Evolutionary conservation across 768 basidiomycete genomes (phyloP), one percentile per base, ranked within the genome.

Genomic region (Hydnomerulius pinastri): DNA sequence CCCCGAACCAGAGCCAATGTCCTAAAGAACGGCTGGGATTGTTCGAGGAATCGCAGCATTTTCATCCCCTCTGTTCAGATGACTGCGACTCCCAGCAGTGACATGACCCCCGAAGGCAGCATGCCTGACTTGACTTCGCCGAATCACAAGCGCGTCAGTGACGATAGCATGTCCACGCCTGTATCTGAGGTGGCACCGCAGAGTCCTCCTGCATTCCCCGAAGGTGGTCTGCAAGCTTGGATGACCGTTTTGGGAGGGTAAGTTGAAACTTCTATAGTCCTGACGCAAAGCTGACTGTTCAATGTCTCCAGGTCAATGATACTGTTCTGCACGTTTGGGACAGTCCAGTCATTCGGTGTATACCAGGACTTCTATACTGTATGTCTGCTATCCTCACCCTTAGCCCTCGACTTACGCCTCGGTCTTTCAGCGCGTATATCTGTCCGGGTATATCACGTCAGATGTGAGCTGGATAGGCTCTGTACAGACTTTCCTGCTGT

Each of bases 331-430:
- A 77, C 77, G 0, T 78, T 80, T 53, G 77, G 78, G 6, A 70
- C 73, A 4, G 73, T 77, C 9, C 76, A 78, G 48, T 75, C 76
- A 7, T 78, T 76, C 53, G 63, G 63, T n/a, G 77, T 79, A 17
- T 80, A 76, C 57, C 75, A 79, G 58, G 78, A 79, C 54, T 78
- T 74, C 49, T 80, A 80, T 49, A 75, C 73, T 21, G 77, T 77
- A 32, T 17, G 12, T 18, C 21, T 25, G 18, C 20, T 33, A 1
- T 18, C 39, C 11, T 38, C 17, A n/a, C 1, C 17, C 23, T 6
- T 37, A 7, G 21, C 2, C 21, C n/a, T 30, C 15, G 32, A 24
- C 5, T 32, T 45, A 43, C 20, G 6, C 23, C 27, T 46, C 17
- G 18, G 28, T 28, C 36, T 24, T 46, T 40, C 43, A 75, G 73